These are phyloP conservation scores for Boletus rufocinnamomeus DNA, from an alignment of 768 basidiomycete species.

Conservation along the genomic window DNA sequence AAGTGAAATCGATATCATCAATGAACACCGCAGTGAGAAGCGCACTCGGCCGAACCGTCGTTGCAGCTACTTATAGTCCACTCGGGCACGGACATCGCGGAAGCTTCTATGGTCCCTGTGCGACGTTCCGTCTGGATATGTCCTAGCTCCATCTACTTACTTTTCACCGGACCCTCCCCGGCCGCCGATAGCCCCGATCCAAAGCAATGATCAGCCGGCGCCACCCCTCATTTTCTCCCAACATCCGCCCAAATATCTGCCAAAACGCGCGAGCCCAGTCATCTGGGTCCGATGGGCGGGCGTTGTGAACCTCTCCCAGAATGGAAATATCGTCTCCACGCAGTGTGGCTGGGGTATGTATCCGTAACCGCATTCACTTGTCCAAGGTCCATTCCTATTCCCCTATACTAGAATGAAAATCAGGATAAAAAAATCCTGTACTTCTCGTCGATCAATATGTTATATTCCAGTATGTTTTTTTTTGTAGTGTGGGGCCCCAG, in stretches of 20 bases:
- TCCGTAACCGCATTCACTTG: not conserved
- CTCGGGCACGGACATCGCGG: not conserved
- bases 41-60: not conserved
- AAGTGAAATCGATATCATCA: not conserved
- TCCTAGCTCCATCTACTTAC: not conserved
- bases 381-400: not conserved
- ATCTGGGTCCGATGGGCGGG: too few species aligned
- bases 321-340: too few species aligned
- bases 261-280: not conserved
- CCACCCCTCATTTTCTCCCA: not conserved
- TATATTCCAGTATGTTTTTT: not conserved
- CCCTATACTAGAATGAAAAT: not conserved
- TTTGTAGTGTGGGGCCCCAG: not conserved
- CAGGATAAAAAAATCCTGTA: not conserved
- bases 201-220: not conserved
- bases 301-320: not conserved
- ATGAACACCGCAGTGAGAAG: not conserved
- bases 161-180: not conserved
- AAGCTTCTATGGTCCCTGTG: not conserved
- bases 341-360: too few species aligned
- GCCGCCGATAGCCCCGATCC: not conserved
- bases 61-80: not conserved
- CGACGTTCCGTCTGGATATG: conserved; percentile 1
- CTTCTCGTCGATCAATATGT: not conserved
- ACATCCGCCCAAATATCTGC: not conserved